These are phyloP conservation scores for Polygonum maritimum DNA, from an alignment of 148 eudicot species.

Conservation along the genomic window DNA sequence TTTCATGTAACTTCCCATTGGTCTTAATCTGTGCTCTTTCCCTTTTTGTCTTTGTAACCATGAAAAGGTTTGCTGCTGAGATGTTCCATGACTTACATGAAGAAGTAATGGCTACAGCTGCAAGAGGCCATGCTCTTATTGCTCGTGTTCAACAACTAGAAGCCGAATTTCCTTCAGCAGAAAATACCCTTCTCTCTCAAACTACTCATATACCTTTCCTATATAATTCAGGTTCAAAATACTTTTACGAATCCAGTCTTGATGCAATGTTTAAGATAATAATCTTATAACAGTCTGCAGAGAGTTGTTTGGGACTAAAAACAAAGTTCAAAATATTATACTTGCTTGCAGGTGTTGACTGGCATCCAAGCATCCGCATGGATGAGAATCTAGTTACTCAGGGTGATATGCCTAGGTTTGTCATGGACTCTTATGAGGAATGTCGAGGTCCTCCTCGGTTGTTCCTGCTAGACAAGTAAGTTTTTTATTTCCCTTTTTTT, in stretches of 20 bases:
- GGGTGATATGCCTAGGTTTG: conserved; percentile 87
- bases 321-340: background rate
- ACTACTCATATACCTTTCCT: conserved; percentile 70
- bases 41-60: conserved; percentile 14
- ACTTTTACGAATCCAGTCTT: background rate
- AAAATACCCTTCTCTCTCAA: conserved; percentile 75
- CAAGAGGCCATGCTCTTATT: conserved; percentile 75
- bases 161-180: conserved; percentile 66
- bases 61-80: conserved; percentile 93
- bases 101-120: conserved; percentile 83
- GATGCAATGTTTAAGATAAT: background rate
- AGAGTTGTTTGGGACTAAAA: background rate
- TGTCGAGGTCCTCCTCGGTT: conserved; percentile 94
- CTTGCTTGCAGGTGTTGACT: conserved; percentile 55
- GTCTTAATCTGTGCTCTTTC: background rate
- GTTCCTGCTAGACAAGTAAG: conserved; percentile 93
- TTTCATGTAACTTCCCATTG: background rate
- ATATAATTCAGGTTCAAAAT: conserved; percentile 51
- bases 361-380: conserved; percentile 71
- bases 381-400: conserved; percentile 59
- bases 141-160: conserved; percentile 88
- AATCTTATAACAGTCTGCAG: background rate
- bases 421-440: conserved; percentile 96
- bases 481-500: background rate
- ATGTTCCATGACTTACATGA: conserved; percentile 93